phyloP scores from a whole-genome alignment of 371 early-diverging fungal species.

The Neoconidiobolus thromboides region DNA sequence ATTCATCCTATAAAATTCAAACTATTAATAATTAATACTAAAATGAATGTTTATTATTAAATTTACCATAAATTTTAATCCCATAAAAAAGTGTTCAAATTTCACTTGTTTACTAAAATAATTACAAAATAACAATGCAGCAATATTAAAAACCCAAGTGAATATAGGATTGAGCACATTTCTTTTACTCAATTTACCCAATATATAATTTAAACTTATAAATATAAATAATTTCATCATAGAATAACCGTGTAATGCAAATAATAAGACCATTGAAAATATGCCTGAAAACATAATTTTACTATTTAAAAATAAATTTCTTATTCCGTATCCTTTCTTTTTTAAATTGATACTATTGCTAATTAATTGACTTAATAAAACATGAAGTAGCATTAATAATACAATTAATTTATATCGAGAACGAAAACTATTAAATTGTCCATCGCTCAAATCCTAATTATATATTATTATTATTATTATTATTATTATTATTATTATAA shows the following conservation, averaged over 20 bases:
- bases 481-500: conserved; percentile 1
- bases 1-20: conserved; percentile 20
- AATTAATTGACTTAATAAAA: conserved; percentile 22
- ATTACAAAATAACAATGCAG: conserved; percentile 55
- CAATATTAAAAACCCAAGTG: conserved; percentile 63
- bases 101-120: conserved; percentile 36
- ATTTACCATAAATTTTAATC: conserved; percentile 49
- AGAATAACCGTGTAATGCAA: conserved; percentile 40
- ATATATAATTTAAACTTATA: conserved; percentile 31
- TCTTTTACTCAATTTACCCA: conserved; percentile 29
- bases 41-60: neutral
- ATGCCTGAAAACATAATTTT: conserved; percentile 25
- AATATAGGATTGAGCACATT: conserved; percentile 33
- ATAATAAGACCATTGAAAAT: conserved; percentile 38
- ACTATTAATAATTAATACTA: neutral
- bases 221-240: conserved; percentile 48
- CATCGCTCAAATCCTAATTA: conserved; percentile 60
- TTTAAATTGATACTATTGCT: conserved; percentile 8
- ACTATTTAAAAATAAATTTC: conserved; percentile 12
- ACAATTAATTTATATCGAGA: conserved; percentile 43
- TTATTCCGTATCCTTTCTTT: conserved; percentile 12
- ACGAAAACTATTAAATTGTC: conserved; percentile 63
- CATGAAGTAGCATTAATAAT: conserved; percentile 23
- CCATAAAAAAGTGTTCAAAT: conserved; percentile 28
- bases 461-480: neutral